Evolutionary conservation across 73 alveolate genomes (phyloP).

Genomic region (Stentor roeselii): DNA sequence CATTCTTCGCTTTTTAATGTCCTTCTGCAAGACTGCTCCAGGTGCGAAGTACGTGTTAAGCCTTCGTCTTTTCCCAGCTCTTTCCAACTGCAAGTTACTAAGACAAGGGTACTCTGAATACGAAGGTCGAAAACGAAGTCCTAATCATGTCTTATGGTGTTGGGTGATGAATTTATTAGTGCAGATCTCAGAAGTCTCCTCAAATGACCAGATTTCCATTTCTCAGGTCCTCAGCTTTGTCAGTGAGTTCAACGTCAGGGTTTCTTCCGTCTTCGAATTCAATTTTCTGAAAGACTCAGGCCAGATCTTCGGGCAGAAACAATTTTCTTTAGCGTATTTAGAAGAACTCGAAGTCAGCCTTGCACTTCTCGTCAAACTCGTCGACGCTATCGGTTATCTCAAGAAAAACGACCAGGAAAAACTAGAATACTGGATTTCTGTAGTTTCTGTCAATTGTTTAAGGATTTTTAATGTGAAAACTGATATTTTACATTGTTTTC

Average conservation of each 20-base stretch:
- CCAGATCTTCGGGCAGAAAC: background rate
- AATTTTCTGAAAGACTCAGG: background rate
- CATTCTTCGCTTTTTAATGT: background rate
- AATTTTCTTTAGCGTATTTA: slow-evolving; percentile 7
- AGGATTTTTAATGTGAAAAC: background rate
- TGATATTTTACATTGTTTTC: slow-evolving; percentile 4
- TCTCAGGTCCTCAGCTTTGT: background rate
- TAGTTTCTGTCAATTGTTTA: background rate
- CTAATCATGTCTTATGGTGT: slow-evolving; percentile 6
- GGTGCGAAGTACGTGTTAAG: background rate
- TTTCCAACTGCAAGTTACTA: background rate
- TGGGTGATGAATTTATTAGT: background rate
- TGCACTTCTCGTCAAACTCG: background rate
- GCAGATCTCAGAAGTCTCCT: background rate
- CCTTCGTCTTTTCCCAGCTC: background rate
- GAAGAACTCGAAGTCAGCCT: background rate
- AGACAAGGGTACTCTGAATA: background rate
- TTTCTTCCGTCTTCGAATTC: background rate
- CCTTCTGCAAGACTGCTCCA: background rate
- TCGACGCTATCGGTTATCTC: background rate
- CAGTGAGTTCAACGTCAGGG: background rate
- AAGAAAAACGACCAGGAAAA: background rate
- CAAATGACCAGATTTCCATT: background rate
- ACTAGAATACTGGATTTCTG: background rate
- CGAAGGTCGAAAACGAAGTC: background rate